Evolutionary conservation across 257 asterid species (phyloP).

Genomic region (Salvia miltiorrhiza): DNA sequence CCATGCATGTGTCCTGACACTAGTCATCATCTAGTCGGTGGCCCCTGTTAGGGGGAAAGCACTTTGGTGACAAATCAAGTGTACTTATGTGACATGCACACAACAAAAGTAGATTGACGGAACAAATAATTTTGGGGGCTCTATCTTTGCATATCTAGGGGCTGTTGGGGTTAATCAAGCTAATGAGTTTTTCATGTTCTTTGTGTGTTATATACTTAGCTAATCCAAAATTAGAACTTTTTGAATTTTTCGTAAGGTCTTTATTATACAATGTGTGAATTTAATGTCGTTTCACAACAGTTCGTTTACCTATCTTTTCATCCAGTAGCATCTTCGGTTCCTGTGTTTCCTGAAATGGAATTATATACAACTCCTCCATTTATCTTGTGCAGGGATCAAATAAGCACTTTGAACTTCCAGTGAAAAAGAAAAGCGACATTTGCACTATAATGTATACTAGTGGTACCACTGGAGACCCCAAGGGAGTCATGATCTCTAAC

Average conservation of each 20-base stretch:
- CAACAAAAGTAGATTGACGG: background rate
- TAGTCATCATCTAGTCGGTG: slow-evolving; percentile 11
- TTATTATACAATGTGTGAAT: background rate
- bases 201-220: background rate
- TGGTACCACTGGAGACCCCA: slow-evolving; percentile 98
- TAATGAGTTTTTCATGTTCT: background rate
- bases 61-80: background rate
- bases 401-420: slow-evolving; percentile 73
- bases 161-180: background rate
- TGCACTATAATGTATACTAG: slow-evolving; percentile 98
- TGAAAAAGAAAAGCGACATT: slow-evolving; percentile 70
- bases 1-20: background rate
- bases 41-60: slow-evolving; percentile 4
- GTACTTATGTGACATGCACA: background rate
- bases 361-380: slow-evolving; percentile 19
- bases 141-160: background rate
- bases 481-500: slow-evolving; percentile 95
- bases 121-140: background rate
- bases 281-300: background rate
- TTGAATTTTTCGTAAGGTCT: background rate
- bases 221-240: background rate
- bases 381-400: slow-evolving; percentile 63
- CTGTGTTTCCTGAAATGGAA: slow-evolving; percentile 2
- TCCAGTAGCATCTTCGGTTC: slow-evolving; percentile 18
- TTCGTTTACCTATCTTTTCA: slow-evolving; percentile 1